Evolutionary conservation across 495 filamentous ascomycete genomes (phyloP), one percentile per base, ranked within the genome.

Genomic region (Penicillium turbatum): DNA sequence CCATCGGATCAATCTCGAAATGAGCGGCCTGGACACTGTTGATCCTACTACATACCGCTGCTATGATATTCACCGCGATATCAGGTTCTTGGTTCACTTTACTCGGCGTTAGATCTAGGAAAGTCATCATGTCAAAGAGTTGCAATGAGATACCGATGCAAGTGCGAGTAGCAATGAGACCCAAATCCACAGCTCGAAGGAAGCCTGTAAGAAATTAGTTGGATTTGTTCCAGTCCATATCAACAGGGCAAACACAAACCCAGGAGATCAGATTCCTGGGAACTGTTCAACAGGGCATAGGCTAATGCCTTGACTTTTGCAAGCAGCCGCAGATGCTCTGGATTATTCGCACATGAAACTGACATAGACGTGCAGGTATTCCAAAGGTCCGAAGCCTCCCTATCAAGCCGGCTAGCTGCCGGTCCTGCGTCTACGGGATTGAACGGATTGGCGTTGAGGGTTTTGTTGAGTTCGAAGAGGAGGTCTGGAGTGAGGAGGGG

Each of bases 221-320:
- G 7, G 10, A 32, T 13, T 21, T 11, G 19, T 32, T 24, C 21
- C 6, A n/a, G 11, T 19, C 16, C 13, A 34, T 1, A 9, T 4
- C 2, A 4, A 46, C 2, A 7, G 10, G 2, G 15, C 10, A 17
- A 16, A 16, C 8, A 46, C 17, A 7, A 13, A 38, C 47, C 47
- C 27, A 38, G 19, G n/a, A 49, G 24, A 12, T 37, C 26, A 15
- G 47, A 7, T 9, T n/a, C 8, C 21, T 30, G 21, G 17, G 83
- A 84, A 36, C 78, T 67, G 27, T 84, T 86, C 35, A 96, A 68
- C 54, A 96, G 72, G 24, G 83, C 70, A 57, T 87, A 90, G 2
- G 87, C 84, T 49, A 93, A 80, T 29, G 83, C 77, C 17, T 13
- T 32, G 31, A 39, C 38, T 35, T 29, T 58, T 26, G 8, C 19